Base-by-base conservation (phyloP, 2,329 filamentous ascomycete genomes). In the Waltergamsia citrina region DNA sequence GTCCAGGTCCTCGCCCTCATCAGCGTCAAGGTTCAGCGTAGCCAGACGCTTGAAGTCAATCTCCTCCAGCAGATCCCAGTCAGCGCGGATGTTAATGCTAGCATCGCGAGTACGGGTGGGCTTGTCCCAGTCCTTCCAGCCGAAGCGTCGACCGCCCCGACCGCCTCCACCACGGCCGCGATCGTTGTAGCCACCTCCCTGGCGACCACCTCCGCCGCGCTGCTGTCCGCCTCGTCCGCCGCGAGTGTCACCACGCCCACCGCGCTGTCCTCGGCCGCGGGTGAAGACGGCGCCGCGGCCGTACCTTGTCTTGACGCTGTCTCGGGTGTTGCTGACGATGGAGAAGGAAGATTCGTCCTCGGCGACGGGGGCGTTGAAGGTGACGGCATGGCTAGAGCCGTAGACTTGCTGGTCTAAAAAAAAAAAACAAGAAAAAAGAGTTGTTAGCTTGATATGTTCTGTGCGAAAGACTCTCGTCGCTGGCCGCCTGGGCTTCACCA, bases 121-220 rank as follows among this genome's bases (percentile, higher is more conserved):
- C 78, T 96, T 96, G 69, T 98, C 92, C 57, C 87, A 94, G 59
- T 98, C 92, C 65, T 92, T 94, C 90, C 92, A 96, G 56, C 92
- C 92, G 53, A 95, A 95, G 48, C 92, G 79, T 46, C 92, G 81
- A 33, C 85, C 84, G 40, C 85, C 79, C 44, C 83, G 69, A 29
- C 78, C 78, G 50, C 80, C 48, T 35, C 79, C 71, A 34, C 73
- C 76, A 37, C 86, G 74, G 22, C 79, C 81, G 31, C 82, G 79
- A 53, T 76, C 76, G 51, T 92, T 83, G 53, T 87, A 85, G 47
- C 71, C 53, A 22, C 53, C 71, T 44, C 74, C 73, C 47, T 74
- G 70, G 51, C 85, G 78, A 35, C 78, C 81, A 51, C 78, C 73
- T 43, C 78, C 60, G 33, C 68, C 71, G 45, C 86, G 78, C 64